These are phyloP conservation scores for Metarhizium sp. DNA, from an alignment of 2,329 filamentous ascomycete species.

Conservation along the genomic window DNA sequence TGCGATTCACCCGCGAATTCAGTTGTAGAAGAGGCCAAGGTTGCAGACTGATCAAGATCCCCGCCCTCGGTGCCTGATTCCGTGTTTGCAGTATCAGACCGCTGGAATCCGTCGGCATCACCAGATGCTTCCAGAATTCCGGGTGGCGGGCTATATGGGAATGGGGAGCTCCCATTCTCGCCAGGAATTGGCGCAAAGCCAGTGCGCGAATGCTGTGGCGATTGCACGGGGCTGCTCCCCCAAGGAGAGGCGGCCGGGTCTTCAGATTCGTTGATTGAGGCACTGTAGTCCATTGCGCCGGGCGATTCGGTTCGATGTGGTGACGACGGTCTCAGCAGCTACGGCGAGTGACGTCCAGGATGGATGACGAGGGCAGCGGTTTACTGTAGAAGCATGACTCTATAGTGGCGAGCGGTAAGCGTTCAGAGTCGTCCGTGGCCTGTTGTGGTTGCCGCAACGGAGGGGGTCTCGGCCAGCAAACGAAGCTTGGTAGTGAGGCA, in stretches of 20 bases:
- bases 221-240: slow-evolving; percentile 43
- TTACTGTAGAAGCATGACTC: slow-evolving; percentile 3
- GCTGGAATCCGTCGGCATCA: slow-evolving; percentile 30
- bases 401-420: background rate
- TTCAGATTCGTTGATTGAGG: slow-evolving; percentile 45
- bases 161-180: slow-evolving; percentile 32
- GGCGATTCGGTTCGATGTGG: background rate
- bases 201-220: slow-evolving; percentile 36
- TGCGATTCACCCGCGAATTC: slow-evolving; percentile 11
- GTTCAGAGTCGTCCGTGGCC: background rate
- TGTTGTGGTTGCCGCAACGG: background rate
- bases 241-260: slow-evolving; percentile 45
- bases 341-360: background rate
- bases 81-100: slow-evolving; percentile 38
- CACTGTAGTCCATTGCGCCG: slow-evolving; percentile 46
- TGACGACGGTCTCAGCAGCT: background rate
- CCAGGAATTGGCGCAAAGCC: slow-evolving; percentile 31
- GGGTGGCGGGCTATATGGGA: slow-evolving; percentile 32
- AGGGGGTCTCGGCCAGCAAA: background rate
- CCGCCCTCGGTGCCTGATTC: slow-evolving; percentile 33
- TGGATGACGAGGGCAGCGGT: background rate
- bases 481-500: background rate
- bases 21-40: slow-evolving; percentile 8
- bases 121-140: slow-evolving; percentile 30
- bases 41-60: slow-evolving; percentile 22